These are phyloP conservation scores for Lumnitzera littorea DNA, from an alignment of 345 rosid genomes.

Conservation along the genomic window DNA sequence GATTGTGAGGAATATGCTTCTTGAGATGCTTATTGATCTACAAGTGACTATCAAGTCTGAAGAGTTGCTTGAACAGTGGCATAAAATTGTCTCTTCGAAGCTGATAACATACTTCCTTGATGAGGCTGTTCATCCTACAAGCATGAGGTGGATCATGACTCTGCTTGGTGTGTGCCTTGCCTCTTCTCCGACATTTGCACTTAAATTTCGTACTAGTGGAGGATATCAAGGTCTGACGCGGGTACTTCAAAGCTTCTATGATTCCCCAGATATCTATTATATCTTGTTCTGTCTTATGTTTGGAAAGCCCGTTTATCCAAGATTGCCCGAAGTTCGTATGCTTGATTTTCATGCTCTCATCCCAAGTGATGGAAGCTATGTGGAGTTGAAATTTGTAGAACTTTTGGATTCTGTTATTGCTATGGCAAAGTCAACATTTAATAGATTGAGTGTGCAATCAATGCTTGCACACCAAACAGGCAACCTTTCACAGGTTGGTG, in stretches of 20 bases:
- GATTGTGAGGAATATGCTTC: constrained; percentile 94
- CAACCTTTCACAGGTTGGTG: constrained; percentile 78
- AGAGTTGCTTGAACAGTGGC: constrained; percentile 97
- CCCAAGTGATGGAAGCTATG: constrained; percentile 71
- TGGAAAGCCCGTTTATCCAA: constrained; percentile 95
- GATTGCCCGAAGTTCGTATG: constrained; percentile 98
- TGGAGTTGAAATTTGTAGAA: constrained; percentile 87
- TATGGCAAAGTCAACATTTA: constrained; percentile 96
- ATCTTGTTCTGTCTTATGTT: constrained; percentile 88
- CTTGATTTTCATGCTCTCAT: constrained; percentile 97
- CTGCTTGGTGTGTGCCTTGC: constrained; percentile 93
- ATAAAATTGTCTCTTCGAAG: constrained; percentile 96
- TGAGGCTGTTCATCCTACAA: constrained; percentile 99
- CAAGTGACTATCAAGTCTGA: constrained; percentile 94
- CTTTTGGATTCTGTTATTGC: constrained; percentile 85
- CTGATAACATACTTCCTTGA: constrained; percentile 94
- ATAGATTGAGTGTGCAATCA: constrained; percentile 75
- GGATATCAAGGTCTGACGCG: constrained; percentile 87
- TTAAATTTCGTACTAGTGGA: constrained; percentile 89
- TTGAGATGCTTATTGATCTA: constrained; percentile 98
- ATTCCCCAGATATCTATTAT: constrained; percentile 97
- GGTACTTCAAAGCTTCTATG: constrained; percentile 91
- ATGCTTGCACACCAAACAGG: constrained; percentile 92
- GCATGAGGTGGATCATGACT: constrained; percentile 99
- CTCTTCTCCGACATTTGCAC: constrained; percentile 89